phyloP scores from a whole-genome alignment of 169 alveolate species.

The Prorocentrum cordatum region DNA sequence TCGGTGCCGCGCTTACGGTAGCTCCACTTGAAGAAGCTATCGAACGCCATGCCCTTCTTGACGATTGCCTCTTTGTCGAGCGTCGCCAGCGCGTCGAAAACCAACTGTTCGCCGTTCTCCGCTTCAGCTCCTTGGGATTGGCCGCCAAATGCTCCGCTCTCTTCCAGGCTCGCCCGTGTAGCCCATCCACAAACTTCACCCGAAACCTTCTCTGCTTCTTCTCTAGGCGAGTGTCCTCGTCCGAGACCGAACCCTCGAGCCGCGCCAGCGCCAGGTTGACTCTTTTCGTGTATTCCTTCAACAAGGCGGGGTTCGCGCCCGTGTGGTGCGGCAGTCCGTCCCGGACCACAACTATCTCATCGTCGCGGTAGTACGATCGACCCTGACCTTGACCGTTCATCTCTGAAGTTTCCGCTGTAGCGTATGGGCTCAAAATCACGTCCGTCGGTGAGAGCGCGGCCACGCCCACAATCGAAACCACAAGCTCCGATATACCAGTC shows the following conservation, averaged over 20 bases:
- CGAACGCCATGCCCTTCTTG: too few species aligned
- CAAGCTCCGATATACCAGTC: too few species aligned
- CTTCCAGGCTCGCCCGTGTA: not conserved
- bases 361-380: not conserved
- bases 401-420: too few species aligned
- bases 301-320: not conserved
- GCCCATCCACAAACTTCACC: not conserved
- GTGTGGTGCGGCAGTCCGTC: not conserved
- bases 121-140: not conserved
- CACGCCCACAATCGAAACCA: too few species aligned
- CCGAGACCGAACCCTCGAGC: not conserved
- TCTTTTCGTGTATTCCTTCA: not conserved
- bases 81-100: too few species aligned
- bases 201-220: not conserved
- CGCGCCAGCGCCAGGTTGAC: not conserved
- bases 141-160: not conserved
- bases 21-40: too few species aligned
- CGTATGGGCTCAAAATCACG: too few species aligned
- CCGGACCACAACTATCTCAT: not conserved
- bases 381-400: too few species aligned
- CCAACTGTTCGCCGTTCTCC: too few species aligned
- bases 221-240: not conserved
- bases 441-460: too few species aligned
- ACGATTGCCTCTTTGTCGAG: too few species aligned
- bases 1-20: too few species aligned